A percentile compares a stretch with the other conserved stretches of the same genome.
Evolutionary conservation across 2,329 filamentous ascomycete species (phyloP).

Genomic region (Neophaeococcomyces aloes): DNA sequence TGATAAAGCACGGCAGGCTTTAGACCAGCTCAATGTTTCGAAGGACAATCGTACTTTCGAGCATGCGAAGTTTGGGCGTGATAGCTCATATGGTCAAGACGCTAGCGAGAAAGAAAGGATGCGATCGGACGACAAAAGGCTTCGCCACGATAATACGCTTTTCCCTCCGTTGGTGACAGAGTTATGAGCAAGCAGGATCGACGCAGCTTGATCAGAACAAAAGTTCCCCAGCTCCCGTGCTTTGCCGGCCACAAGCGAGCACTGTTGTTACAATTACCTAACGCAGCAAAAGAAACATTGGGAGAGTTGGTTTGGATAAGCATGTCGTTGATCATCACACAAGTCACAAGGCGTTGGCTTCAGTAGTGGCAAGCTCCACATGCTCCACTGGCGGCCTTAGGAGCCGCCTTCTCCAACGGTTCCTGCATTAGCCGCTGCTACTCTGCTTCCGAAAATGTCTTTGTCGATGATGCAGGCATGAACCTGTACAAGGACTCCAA

Average conservation of each 20-base stretch:
- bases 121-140: background rate
- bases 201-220: background rate
- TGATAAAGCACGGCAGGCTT: constrained; percentile 56
- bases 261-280: constrained; percentile 2
- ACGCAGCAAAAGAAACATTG: background rate
- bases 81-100: constrained; percentile 57
- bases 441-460: too few relatives aligned
- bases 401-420: constrained; percentile 4
- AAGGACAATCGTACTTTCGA: constrained; percentile 51
- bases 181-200: constrained; percentile 1
- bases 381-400: background rate
- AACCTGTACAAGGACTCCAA: too few relatives aligned
- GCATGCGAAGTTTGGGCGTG: constrained; percentile 52
- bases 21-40: constrained; percentile 68
- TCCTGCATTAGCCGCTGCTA: constrained; percentile 1
- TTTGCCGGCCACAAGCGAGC: constrained; percentile 2
- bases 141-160: constrained; percentile 34
- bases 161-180: constrained; percentile 39
- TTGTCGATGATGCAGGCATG: too few relatives aligned
- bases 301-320: background rate
- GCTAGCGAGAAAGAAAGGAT: constrained; percentile 22
- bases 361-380: background rate
- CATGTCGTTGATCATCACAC: background rate
- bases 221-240: background rate
- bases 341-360: constrained; percentile 5